Evolutionary conservation across 768 basidiomycete species (phyloP), one percentile per base, ranked within the genome.

Genomic region (Mycena pura): DNA sequence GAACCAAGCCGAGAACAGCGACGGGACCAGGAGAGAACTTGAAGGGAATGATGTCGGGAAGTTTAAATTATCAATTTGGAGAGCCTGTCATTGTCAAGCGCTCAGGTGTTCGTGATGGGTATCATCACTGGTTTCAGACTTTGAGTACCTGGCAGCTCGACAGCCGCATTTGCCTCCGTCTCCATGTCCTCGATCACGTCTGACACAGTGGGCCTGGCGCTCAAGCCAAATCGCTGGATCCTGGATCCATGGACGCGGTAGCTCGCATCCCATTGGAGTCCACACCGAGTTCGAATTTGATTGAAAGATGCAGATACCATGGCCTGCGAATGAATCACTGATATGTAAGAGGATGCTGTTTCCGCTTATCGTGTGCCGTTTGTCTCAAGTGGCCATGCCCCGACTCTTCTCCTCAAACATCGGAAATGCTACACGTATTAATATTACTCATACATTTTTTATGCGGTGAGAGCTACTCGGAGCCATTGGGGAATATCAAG

Each of bases 1-100:
- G 48, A 62, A 28, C 22, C n/a, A n/a, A n/a, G n/a, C n/a, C n/a
- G n/a, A n/a, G n/a, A n/a, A 38, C 44, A 34, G 46, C 55, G 56
- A 58, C 38, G 56, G 47, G 51, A 50, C n/a, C 60, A 34, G 51
- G 15, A 14, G 39, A 34, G 29, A 27, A 40, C 21, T 13, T 14
- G 17, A 43, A 27, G 15, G 47, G 50, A 13, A 6, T 27, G 60
- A 47, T 15, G n/a, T n/a, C n/a, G n/a, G 47, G n/a, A 46, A 55
- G 29, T 38, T 56, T 27, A 39, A 49, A 48, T 29, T 54, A 56
- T 62, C 60, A 46, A 13, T 40, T 54, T 6, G 17, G 8, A 25
- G 24, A 25, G 40, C n/a, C 39, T 43, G 41, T n/a, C 47, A 50
- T 28, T 43, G 41, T n/a, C 47, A 50, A 43, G 22, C 22, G 32